A percentile compares a stretch with the other conserved stretches of the same genome.
phyloP scores from a whole-genome alignment of 805 yeast species.

The Barnettozyma pratensis region DNA sequence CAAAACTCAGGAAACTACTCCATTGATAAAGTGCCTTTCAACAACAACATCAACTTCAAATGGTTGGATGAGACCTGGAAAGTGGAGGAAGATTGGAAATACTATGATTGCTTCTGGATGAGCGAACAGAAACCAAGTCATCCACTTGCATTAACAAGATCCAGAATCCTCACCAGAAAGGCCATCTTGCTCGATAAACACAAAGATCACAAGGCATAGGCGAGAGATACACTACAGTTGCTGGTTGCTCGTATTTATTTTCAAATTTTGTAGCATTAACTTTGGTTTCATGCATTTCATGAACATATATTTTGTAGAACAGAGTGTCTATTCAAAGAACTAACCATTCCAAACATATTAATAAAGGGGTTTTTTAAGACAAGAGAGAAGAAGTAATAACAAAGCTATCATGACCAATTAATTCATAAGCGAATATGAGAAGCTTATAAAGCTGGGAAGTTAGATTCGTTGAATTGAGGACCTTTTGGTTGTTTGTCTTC shows the following conservation, averaged over 20 bases:
- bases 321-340: neutral
- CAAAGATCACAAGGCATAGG: neutral
- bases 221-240: too few species aligned
- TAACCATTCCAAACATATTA: neutral
- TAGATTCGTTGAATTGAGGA: constrained; percentile 11
- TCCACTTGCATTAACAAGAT: constrained; percentile 44
- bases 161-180: constrained; percentile 45
- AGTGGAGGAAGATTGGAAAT: constrained; percentile 47
- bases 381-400: neutral
- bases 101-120: constrained; percentile 48
- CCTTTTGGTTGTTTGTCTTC: constrained; percentile 4
- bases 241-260: neutral
- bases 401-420: neutral
- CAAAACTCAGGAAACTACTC: constrained; percentile 27
- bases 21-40: constrained; percentile 41
- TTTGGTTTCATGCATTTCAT: constrained; percentile 7
- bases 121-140: constrained; percentile 38
- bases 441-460: constrained; percentile 13
- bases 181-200: constrained; percentile 27
- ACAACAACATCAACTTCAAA: constrained; percentile 43
- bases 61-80: constrained; percentile 55
- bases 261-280: neutral
- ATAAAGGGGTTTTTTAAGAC: neutral
- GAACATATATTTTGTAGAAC: constrained; percentile 3
- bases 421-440: neutral